Evolutionary conservation across 2,329 filamentous ascomycete species (phyloP).

Genomic region (Epichloe amarillans): DNA sequence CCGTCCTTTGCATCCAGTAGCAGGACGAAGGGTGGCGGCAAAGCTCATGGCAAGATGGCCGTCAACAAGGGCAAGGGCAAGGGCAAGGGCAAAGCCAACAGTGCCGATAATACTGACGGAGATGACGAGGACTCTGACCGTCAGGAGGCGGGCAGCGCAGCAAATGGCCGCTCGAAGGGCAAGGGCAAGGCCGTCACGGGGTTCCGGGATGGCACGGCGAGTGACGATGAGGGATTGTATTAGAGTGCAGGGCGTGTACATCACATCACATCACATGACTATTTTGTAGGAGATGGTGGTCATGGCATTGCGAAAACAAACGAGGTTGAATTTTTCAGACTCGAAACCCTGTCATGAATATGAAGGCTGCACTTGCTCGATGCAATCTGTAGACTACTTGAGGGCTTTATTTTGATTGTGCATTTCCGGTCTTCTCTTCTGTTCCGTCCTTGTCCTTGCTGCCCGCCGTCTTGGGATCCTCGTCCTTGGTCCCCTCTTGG

Average conservation of each 20-base stretch:
- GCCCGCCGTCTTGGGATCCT: constrained; percentile 1
- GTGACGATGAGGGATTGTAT: constrained; percentile 45
- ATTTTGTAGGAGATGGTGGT: neutral
- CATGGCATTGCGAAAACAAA: neutral
- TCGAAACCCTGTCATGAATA: neutral
- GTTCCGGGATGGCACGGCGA: constrained; percentile 40
- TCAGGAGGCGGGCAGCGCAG: constrained; percentile 14
- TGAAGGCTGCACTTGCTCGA: neutral
- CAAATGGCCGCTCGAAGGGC: constrained; percentile 29
- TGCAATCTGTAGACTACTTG: neutral
- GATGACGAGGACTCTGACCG: constrained; percentile 21
- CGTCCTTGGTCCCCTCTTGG: constrained; percentile 6
- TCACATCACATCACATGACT: constrained; percentile 1
- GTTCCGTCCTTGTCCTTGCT: constrained; percentile 10
- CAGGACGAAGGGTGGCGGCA: constrained; percentile 5
- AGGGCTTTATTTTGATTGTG: constrained; percentile 1
- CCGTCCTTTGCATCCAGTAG: constrained; percentile 15
- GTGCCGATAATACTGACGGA: constrained; percentile 12
- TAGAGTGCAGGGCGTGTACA: constrained; percentile 16
- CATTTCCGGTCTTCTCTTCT: constrained; percentile 5
- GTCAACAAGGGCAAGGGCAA: constrained; percentile 20
- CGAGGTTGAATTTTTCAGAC: neutral
- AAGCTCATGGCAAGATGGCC: constrained; percentile 25
- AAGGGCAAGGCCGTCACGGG: constrained; percentile 42
- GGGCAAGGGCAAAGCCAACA: constrained; percentile 13